phyloP scores from a whole-genome alignment of 1,139 yeast species.

The Pichia sp. region DNA sequence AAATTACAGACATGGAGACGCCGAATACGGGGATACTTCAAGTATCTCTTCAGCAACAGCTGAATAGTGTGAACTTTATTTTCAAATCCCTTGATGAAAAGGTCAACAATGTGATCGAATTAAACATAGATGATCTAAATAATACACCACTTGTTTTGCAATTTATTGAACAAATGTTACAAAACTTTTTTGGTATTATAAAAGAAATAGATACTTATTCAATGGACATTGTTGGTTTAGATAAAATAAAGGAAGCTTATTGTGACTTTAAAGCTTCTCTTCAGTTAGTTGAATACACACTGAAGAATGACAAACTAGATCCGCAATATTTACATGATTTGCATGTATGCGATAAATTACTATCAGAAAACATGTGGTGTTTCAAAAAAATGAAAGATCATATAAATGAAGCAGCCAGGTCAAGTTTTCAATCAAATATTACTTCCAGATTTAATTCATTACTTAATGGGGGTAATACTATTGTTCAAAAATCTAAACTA shows the following conservation, averaged over 20 bases:
- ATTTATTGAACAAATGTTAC: not conserved
- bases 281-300: constrained; percentile 2
- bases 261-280: constrained; percentile 5
- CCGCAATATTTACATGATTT: not conserved
- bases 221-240: constrained; percentile 6
- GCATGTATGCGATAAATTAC: not conserved
- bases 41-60: constrained; percentile 5
- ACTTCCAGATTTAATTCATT: constrained; percentile 11
- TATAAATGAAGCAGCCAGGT: constrained; percentile 4
- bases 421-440: constrained; percentile 5
- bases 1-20: constrained; percentile 4
- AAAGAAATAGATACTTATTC: not conserved
- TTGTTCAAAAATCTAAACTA: constrained; percentile 11
- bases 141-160: not conserved
- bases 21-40: constrained; percentile 9
- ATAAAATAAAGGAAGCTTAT: constrained; percentile 6
- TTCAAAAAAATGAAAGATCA: constrained; percentile 9
- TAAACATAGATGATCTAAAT: constrained; percentile 1
- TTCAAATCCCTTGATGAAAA: constrained; percentile 7
- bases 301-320: not conserved
- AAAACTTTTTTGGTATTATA: not conserved
- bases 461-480: constrained; percentile 10
- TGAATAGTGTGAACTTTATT: constrained; percentile 5
- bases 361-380: constrained; percentile 5
- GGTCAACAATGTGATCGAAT: not conserved